A percentile compares a stretch with the other conserved stretches of the same genome.
These are phyloP conservation scores for Chlamydomonas reinhardtii DNA, from an alignment of 163 green algal genomes.

Conservation along the genomic window DNA sequence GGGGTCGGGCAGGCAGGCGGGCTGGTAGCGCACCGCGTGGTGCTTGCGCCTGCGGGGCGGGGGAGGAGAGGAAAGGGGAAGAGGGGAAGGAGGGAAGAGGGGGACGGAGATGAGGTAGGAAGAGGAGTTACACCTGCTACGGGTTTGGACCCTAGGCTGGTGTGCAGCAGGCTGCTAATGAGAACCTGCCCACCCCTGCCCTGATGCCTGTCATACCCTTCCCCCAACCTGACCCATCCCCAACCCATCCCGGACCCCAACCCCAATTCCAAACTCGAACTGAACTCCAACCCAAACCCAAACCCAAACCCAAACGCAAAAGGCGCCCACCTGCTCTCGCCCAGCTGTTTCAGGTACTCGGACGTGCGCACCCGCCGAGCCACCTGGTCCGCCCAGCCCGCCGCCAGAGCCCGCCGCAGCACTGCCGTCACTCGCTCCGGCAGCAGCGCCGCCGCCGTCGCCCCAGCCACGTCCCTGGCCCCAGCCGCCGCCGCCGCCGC, in stretches of 20 bases:
- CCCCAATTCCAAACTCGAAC: too few species aligned
- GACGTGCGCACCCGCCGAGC: slow-evolving; percentile 66
- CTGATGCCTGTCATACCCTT: too few species aligned
- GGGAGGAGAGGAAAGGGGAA: neutral
- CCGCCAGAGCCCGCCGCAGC: slow-evolving; percentile 81
- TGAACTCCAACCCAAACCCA: neutral
- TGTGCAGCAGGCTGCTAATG: too few species aligned
- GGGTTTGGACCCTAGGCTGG: too few species aligned
- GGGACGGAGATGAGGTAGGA: too few species aligned
- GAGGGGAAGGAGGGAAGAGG: neutral
- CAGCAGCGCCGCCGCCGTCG: neutral
- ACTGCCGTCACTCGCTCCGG: slow-evolving; percentile 44
- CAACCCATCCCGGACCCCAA: too few species aligned
- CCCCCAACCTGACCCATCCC: too few species aligned
- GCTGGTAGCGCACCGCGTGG: slow-evolving; percentile 79
- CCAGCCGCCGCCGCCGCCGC: neutral
- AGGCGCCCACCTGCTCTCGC: slow-evolving; percentile 34
- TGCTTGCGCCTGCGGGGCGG: slow-evolving; percentile 42
- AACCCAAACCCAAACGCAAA: neutral
- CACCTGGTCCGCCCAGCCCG: slow-evolving; percentile 93
- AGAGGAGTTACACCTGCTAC: too few species aligned
- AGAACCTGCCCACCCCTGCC: too few species aligned
- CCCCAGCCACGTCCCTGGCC: neutral
- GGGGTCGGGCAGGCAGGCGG: slow-evolving; percentile 53
- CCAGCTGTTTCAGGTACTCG: slow-evolving; percentile 63